Evolutionary conservation across 345 rosid species (phyloP).

Genomic region (Pistacia vera): DNA sequence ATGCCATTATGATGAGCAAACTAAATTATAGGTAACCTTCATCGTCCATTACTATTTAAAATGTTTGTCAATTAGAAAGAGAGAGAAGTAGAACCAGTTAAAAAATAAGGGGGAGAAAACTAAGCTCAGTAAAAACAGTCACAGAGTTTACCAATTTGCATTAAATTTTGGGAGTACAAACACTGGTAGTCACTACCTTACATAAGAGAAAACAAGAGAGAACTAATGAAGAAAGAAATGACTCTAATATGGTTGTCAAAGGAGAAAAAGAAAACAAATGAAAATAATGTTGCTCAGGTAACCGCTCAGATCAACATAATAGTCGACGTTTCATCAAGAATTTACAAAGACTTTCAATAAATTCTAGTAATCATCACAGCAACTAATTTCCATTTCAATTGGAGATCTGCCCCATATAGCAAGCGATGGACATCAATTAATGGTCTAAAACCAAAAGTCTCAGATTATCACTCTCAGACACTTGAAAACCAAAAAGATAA

Average conservation of each 20-base stretch:
- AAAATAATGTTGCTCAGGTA: constrained; percentile 51
- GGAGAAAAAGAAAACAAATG: neutral
- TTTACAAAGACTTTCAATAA: constrained; percentile 15
- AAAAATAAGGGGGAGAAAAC: neutral
- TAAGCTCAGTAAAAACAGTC: neutral
- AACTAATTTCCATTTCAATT: constrained; percentile 17
- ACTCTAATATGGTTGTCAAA: neutral
- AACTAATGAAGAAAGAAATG: neutral
- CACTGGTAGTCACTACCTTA: no score
- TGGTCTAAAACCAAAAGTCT: neutral
- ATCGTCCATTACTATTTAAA: constrained; percentile 6
- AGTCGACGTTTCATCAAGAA: constrained; percentile 42
- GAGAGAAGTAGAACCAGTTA: neutral
- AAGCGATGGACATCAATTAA: neutral
- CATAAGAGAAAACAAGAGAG: neutral
- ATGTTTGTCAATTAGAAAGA: neutral
- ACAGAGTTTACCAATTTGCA: no score
- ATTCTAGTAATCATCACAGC: constrained; percentile 38
- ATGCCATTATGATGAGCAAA: constrained; percentile 28
- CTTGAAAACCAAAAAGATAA: neutral
- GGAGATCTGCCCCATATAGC: neutral
- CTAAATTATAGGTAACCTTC: constrained; percentile 15
- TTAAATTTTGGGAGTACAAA: no score
- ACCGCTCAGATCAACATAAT: constrained; percentile 52
- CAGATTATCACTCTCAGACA: neutral